Evolutionary conservation across 768 basidiomycete genomes (phyloP), one percentile per base, ranked within the genome.

Genomic region (Amanita subjunquillea): DNA sequence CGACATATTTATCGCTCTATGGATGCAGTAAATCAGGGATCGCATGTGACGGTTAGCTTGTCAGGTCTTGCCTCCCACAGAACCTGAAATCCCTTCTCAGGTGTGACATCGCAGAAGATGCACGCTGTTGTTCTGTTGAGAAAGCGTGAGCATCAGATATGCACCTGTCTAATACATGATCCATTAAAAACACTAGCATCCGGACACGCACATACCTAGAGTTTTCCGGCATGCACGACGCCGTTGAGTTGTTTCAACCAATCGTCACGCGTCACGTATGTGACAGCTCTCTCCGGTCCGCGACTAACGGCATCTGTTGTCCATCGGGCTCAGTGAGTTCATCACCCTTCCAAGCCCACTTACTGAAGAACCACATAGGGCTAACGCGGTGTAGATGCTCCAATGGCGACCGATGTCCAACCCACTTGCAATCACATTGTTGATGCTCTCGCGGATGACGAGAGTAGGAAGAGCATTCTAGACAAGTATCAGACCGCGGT

Each of bases 401-500:
- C 41, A 17, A 51, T 44, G 50, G 27, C 27, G 20, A 44, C 27
- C 25, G 41, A 43, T 13, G 41, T n/a, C 22, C 42, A 17, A 23
- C 13, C 37, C 17, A 44, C 34, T 12, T 51, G 50, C 42, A 36
- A 29, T 25, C 50, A 51, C 13, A 42, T 51, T 10, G 29, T 23
- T 27, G 50, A 51, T 23, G 34, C 42, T 8, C 42, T 51, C 13
- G 41, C 50, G 2, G 42, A 51, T 8, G 50, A 44, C 17, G 42
- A 34, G 29, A 40, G 20, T 7, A 44, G 34, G 45, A 61, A 64
- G 15, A 56, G 57, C 1, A 50, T 77, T n/a, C 52, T 78, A 39
- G 63, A 42, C 53, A 82, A 76, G 60, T 86, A 77, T 62, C 76
- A 70, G 56, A 68, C 70, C 2, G 76, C 78, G 8, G 67, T 82